Percentiles rank a stretch among this genome's conserved stretches.
These are phyloP conservation scores for Blastobotrys petasosporus DNA, from an alignment of 1,139 yeast species.

Conservation along the genomic window DNA sequence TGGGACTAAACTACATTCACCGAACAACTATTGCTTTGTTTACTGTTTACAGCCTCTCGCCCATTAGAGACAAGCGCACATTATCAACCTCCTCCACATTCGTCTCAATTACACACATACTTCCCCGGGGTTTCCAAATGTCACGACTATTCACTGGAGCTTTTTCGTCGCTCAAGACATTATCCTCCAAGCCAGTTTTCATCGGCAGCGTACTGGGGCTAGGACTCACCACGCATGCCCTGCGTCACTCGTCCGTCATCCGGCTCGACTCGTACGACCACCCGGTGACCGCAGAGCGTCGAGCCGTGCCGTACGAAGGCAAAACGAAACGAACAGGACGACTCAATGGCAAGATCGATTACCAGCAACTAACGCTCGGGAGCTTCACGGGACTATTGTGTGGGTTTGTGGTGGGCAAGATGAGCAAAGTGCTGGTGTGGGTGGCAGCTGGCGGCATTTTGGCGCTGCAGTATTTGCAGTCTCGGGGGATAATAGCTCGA, in stretches of 20 bases:
- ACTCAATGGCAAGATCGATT: constrained; percentile 45
- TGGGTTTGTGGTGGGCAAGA: constrained; percentile 62
- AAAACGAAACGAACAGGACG: constrained; percentile 14
- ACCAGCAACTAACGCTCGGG: constrained; percentile 63
- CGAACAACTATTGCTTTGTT: too few relatives aligned
- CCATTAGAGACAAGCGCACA: too few relatives aligned
- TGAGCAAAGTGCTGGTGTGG: constrained; percentile 53
- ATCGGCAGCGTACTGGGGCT: too few relatives aligned
- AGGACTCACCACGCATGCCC: too few relatives aligned
- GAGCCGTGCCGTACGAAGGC: too few relatives aligned
- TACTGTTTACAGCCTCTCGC: background rate
- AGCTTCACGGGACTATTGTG: constrained; percentile 58
- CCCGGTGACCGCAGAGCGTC: too few relatives aligned
- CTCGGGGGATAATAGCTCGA: constrained; percentile 50
- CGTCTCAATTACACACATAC: background rate
- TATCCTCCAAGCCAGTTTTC: too few relatives aligned
- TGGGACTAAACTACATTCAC: background rate
- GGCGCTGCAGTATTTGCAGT: constrained; percentile 53
- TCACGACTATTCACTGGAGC: too few relatives aligned
- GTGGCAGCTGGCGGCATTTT: constrained; percentile 46
- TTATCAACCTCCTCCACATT: too few relatives aligned
- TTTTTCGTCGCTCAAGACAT: too few relatives aligned
- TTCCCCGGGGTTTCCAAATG: background rate
- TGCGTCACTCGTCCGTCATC: too few relatives aligned
- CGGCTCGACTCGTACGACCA: too few relatives aligned